Percentiles rank a stretch among this genome's conserved stretches.
Conservation (phyloP, 2,329 filamentous ascomycete genomes). For the Calonectria crousiana region DNA sequence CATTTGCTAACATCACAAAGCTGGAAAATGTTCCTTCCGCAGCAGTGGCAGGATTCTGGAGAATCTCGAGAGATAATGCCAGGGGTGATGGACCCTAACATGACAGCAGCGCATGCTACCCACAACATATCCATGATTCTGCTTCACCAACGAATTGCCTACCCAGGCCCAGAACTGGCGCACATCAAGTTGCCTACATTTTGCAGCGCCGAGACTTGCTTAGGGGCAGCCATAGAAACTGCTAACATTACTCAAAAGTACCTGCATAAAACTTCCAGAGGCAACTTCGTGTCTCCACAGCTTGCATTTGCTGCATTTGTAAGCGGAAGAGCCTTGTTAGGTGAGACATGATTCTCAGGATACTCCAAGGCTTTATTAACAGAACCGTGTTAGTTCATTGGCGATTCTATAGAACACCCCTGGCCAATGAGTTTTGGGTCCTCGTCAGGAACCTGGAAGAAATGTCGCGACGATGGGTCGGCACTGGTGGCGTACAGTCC, state of each 20-base stretch:
- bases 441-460: slow-evolving; percentile 46
- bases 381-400: slow-evolving; percentile 28
- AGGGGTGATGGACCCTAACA: slow-evolving; percentile 59
- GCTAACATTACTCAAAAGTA: slow-evolving; percentile 61
- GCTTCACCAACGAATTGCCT: slow-evolving; percentile 62
- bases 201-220: slow-evolving; percentile 62
- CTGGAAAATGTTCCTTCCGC: slow-evolving; percentile 59
- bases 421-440: slow-evolving; percentile 44
- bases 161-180: slow-evolving; percentile 49
- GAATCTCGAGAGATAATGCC: slow-evolving; percentile 42
- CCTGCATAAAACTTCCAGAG: slow-evolving; percentile 50
- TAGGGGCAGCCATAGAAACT: slow-evolving; percentile 59
- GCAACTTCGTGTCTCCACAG: slow-evolving; percentile 45
- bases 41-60: slow-evolving; percentile 55
- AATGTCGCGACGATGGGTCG: slow-evolving; percentile 45
- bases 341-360: slow-evolving; percentile 8
- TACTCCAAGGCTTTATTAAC: not conserved
- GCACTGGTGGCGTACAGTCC: not conserved
- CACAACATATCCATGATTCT: slow-evolving; percentile 64
- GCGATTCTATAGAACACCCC: slow-evolving; percentile 31
- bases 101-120: slow-evolving; percentile 62
- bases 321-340: slow-evolving; percentile 56
- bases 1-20: slow-evolving; percentile 18
- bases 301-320: slow-evolving; percentile 61
- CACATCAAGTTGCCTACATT: slow-evolving; percentile 52